Conservation (phyloP, 495 filamentous ascomycete species). For the Penicillium tannophilum region DNA sequence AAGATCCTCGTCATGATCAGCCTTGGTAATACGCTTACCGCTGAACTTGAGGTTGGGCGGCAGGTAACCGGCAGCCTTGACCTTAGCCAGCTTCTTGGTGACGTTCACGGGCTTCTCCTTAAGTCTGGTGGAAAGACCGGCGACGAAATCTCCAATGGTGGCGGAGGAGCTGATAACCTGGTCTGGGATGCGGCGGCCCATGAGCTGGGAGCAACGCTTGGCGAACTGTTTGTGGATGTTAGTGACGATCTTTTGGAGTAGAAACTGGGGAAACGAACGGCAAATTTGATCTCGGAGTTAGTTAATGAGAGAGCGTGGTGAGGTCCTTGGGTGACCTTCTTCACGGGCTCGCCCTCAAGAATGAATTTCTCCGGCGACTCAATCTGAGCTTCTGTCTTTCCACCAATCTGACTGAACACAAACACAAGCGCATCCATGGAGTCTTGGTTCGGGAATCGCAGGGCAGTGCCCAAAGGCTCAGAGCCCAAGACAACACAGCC, state of each 20-base stretch:
- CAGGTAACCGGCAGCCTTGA: conserved; percentile 35
- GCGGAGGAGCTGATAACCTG: conserved; percentile 53
- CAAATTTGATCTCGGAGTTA: conserved; percentile 68
- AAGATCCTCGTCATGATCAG: conserved; percentile 71
- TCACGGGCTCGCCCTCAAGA: conserved; percentile 16
- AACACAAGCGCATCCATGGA: conserved; percentile 35
- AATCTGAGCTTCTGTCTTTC: conserved; percentile 14
- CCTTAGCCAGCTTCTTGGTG: conserved; percentile 44
- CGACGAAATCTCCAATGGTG: conserved; percentile 54
- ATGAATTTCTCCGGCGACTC: conserved; percentile 19
- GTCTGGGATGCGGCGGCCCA: conserved; percentile 73
- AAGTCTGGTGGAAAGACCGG: conserved; percentile 37
- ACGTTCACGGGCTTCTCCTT: conserved; percentile 28
- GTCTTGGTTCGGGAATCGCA: conserved; percentile 37
- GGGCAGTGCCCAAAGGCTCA: conserved; percentile 28
- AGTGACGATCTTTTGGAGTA: neutral
- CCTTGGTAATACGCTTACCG: conserved; percentile 58
- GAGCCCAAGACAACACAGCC: conserved; percentile 19
- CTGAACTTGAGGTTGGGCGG: conserved; percentile 73
- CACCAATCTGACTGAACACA: conserved; percentile 45
- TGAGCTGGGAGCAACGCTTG: conserved; percentile 78
- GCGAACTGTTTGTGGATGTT: conserved; percentile 55
- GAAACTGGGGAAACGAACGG: conserved; percentile 53
- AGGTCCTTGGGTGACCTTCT: conserved; percentile 19
- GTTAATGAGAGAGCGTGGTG: conserved; percentile 49